Conservation (phyloP, 352 stramenopile genomes). For the Phytophthora sp. region DNA sequence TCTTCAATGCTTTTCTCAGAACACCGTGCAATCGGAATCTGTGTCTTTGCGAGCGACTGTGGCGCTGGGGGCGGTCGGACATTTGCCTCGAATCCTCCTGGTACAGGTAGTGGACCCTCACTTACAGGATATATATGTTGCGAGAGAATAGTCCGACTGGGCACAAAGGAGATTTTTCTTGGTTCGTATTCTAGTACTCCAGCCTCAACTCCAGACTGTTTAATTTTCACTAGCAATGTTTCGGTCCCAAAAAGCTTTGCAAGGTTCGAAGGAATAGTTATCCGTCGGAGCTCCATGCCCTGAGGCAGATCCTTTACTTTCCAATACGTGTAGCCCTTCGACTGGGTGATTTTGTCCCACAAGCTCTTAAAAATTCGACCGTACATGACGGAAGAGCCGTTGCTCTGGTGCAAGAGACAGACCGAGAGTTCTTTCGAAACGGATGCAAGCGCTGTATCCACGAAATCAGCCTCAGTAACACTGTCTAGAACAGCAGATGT, state of each 20-base stretch:
- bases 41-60: constrained; percentile 11
- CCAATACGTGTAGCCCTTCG: constrained; percentile 30
- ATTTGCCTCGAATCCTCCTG: constrained; percentile 4
- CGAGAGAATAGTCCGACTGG: constrained; percentile 59
- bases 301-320: constrained; percentile 43
- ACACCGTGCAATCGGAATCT: not conserved
- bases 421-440: constrained; percentile 46
- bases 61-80: constrained; percentile 12
- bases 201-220: constrained; percentile 17
- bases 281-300: constrained; percentile 37
- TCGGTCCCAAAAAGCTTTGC: constrained; percentile 53
- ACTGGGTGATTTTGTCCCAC: constrained; percentile 46
- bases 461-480: constrained; percentile 23
- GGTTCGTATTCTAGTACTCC: constrained; percentile 30
- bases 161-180: constrained; percentile 42
- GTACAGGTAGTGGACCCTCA: not conserved
- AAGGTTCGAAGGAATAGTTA: constrained; percentile 52
- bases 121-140: constrained; percentile 60
- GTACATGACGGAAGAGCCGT: constrained; percentile 33
- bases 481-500: not conserved
- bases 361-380: constrained; percentile 42
- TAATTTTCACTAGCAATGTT: constrained; percentile 45
- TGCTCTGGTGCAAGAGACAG: constrained; percentile 32
- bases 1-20: constrained; percentile 36
- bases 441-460: constrained; percentile 20